phyloP scores from a whole-genome alignment of 2,329 filamentous ascomycete species.

The Apiospora saccharicola region DNA sequence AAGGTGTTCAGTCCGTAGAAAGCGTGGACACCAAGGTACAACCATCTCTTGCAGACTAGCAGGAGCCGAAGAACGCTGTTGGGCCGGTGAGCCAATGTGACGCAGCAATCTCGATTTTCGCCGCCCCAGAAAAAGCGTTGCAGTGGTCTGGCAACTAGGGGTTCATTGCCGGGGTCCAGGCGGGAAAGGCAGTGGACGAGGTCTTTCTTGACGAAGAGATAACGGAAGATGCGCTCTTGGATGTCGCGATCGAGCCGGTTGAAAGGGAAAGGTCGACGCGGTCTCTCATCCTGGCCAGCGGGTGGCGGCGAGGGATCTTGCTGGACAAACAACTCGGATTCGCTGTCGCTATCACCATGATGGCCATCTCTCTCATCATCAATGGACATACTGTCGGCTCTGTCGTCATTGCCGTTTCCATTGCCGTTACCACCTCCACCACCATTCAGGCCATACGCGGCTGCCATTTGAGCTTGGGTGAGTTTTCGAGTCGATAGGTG shows the following conservation, averaged over 20 bases:
- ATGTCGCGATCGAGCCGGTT: constrained; percentile 34
- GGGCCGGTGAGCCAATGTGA: constrained; percentile 46
- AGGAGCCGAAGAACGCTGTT: constrained; percentile 47
- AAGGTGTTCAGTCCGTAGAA: constrained; percentile 60
- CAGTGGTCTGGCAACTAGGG: constrained; percentile 27
- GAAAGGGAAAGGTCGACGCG: constrained; percentile 29
- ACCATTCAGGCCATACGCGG: background rate
- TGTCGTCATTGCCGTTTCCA: background rate
- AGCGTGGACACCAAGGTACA: constrained; percentile 48
- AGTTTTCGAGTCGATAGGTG: background rate
- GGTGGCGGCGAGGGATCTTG: background rate
- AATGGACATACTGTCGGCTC: background rate
- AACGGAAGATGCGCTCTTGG: constrained; percentile 43
- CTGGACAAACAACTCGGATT: background rate
- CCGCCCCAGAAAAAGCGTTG: constrained; percentile 50
- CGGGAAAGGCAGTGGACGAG: constrained; percentile 51
- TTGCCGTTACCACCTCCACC: background rate
- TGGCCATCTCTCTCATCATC: background rate
- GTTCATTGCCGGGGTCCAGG: constrained; percentile 42
- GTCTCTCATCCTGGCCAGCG: background rate
- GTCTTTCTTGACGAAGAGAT: constrained; percentile 41
- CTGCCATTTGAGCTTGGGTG: background rate
- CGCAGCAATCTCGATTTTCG: constrained; percentile 34
- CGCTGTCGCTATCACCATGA: background rate
- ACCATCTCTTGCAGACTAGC: constrained; percentile 49